Evolutionary conservation across 345 rosid genomes (phyloP), one percentile per base, ranked within the genome.

Genomic region (Streptanthus diversifolius): DNA sequence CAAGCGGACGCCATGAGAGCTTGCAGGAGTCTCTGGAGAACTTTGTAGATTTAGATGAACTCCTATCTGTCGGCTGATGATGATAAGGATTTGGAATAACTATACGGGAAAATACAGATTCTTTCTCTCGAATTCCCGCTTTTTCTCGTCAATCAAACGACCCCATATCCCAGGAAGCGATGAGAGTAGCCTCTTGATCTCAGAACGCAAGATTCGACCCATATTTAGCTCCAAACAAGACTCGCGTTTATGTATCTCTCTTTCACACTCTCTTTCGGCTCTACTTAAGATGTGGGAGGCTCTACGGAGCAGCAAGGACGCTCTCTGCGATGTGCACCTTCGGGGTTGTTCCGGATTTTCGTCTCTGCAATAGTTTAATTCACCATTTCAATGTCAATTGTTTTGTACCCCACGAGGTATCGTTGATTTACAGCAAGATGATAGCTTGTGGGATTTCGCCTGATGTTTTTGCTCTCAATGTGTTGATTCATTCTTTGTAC

Each of bases 401-500:
- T 15, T 68, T 87, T 81, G 83, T 86, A 51, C 81, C 90, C 53
- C 84, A 89, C 70, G 90, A 90, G 90, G 96, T 87, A 61, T 77
- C 84, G 68, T 44, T 79, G 54, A 63, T 91, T 41, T 90, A 86
- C 80, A 58, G 82, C 43, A 85, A 88, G 78, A 95, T 95, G 96
- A 56, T 85, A 56, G 24, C 76, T 54, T 85, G 85, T 77, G 88
- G 91, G 22, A 80, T 87, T 67, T 70, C 74, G 17, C 91, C 90
- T 3, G 81, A 84, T 73, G 82, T 86, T 66, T 87, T 81, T 76
- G 82, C 93, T 53, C 72, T 77, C 76, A 95, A 91, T 81, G 74
- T 90, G 18, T 78, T 88, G 90, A 80, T 88, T 32, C 98, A 90
- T 80, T 86, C 96, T 57, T 79, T 88, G 41, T 92, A 88, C 76